Base-by-base conservation (phyloP, 805 yeast genomes). In the Jamesozyma piceae region DNA sequence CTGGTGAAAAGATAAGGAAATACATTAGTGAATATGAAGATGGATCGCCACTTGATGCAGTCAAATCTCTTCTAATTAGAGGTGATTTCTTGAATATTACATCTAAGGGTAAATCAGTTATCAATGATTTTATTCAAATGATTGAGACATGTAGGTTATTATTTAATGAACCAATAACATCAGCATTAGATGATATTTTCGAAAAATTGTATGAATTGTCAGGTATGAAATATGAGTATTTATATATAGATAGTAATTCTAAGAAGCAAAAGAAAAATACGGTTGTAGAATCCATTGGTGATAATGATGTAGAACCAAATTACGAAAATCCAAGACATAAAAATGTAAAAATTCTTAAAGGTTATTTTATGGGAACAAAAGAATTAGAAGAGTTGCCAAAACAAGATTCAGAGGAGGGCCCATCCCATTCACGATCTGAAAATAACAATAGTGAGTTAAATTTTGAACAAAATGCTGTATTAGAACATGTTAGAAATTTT, bases 1-100 rank as follows among this genome's bases (percentile, higher is more conserved):
- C 81, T 0, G 46, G 74, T 3, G 67, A 66, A 2, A 54, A 56
- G 39, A 43, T 63, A 0, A 52, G 49, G 17, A 26, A 27, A 10
- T 31, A 31, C 18, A 31, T 31, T 31, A 9, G 52, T 10, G 38
- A 39, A 3, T 20, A 18, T 13, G n/a, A 5, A 5, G 32, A 38
- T 4, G 42, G 14, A 4, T 33, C 57, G 3, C 45, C 57, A 2
- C 49, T 51, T 18, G 43, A 48, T 13, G 41, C 43, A 3, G 31
- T 58, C 13, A 43, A 45, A 41, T 37, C 43, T 5, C 46, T 55
- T 14, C 37, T 46, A 3, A 26, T 34, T 2, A 42, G 44, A 5
- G 41, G 29, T 18, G 37, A 49, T 5, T 26, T 30, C 21, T 21
- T 52, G 3, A 47, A 42, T 33, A 47, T 58, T 4, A 57, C 52